Evolutionary conservation across 305 asterid genomes (phyloP).

Genomic region (Fraxinus ornus): DNA sequence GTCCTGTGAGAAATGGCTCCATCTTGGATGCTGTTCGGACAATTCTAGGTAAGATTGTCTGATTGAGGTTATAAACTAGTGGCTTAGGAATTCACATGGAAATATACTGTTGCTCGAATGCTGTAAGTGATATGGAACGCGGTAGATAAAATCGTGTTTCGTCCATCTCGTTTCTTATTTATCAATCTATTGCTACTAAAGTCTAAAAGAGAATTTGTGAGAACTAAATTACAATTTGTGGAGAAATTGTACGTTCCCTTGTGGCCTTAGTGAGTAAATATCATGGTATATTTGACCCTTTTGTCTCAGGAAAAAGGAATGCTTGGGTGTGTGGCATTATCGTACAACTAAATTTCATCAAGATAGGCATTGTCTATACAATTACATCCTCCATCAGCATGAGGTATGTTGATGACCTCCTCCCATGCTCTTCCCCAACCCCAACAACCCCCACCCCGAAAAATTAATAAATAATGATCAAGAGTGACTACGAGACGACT

Average conservation of each 20-base stretch:
- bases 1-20: conserved; percentile 35
- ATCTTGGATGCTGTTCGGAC: conserved; percentile 38
- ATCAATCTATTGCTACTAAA: neutral
- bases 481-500: neutral
- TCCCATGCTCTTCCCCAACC: neutral
- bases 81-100: neutral
- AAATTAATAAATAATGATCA: too few species aligned
- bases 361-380: conserved; percentile 41
- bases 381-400: conserved; percentile 40
- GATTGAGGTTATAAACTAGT: neutral
- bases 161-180: neutral
- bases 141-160: neutral
- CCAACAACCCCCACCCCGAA: neutral
- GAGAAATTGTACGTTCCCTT: neutral
- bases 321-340: conserved; percentile 41
- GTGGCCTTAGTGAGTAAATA: neutral
- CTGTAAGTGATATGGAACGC: neutral
- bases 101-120: neutral
- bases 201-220: neutral
- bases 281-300: neutral
- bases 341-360: conserved; percentile 31
- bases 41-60: conserved; percentile 37
- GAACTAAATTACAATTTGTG: neutral
- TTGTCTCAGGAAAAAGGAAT: conserved; percentile 35
- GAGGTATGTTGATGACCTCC: conserved; percentile 27